Conservation (phyloP, 1,284 basidiomycete genomes). For the Melanopsichium pennsylvanicum region DNA sequence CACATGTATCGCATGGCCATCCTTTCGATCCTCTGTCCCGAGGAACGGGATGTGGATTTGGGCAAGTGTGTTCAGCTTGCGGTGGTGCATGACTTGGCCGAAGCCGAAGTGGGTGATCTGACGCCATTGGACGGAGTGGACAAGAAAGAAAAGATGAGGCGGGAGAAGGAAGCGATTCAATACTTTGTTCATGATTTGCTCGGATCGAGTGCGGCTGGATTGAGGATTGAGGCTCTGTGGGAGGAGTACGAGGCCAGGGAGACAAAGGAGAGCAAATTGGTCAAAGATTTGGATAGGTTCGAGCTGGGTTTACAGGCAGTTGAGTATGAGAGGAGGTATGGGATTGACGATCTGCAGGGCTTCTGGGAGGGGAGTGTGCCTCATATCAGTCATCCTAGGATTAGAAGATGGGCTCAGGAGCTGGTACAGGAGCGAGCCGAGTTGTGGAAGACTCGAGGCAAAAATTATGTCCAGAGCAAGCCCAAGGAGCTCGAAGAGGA, state of each 20-base stretch:
- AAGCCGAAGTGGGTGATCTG: constrained; percentile 96
- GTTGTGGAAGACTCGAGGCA: constrained; percentile 44
- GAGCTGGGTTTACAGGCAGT: constrained; percentile 81
- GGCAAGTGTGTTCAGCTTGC: constrained; percentile 86
- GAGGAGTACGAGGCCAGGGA: constrained; percentile 89
- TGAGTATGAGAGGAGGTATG: constrained; percentile 67
- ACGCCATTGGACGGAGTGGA: constrained; percentile 86
- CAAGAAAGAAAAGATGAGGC: constrained; percentile 78
- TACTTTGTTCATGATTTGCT: constrained; percentile 90
- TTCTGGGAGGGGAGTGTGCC: constrained; percentile 52
- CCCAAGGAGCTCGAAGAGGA: no score
- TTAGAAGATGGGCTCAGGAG: constrained; percentile 46
- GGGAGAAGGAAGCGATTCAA: constrained; percentile 90
- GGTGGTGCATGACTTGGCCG: constrained; percentile 92
- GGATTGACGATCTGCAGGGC: constrained; percentile 60
- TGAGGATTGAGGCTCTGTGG: constrained; percentile 82
- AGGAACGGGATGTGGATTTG: constrained; percentile 70
- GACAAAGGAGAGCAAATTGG: constrained; percentile 84
- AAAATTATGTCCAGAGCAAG: constrained; percentile 22
- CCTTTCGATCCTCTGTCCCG: constrained; percentile 79
- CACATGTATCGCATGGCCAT: constrained; percentile 98
- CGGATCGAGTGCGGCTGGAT: constrained; percentile 79
- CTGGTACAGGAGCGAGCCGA: constrained; percentile 44
- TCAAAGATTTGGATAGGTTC: constrained; percentile 93
- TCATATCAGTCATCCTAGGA: constrained; percentile 45